A percentile compares a stretch with the other conserved stretches of the same genome.
These are phyloP conservation scores for Drosera spatulata DNA, from an alignment of 179 eudicot species.

Conservation along the genomic window DNA sequence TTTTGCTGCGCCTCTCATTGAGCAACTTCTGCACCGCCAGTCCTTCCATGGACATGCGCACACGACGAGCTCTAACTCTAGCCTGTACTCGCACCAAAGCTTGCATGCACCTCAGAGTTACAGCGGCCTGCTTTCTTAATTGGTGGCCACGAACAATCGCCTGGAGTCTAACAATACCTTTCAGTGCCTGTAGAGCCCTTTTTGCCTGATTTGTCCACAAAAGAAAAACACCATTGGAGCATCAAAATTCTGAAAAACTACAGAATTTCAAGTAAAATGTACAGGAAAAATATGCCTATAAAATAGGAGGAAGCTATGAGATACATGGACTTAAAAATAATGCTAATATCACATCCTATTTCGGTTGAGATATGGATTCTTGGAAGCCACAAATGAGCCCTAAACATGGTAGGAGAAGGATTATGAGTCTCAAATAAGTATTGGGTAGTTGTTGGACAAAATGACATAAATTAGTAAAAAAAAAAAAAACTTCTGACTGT, in stretches of 20 bases:
- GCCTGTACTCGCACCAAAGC: constrained; percentile 45
- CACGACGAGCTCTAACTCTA: constrained; percentile 56
- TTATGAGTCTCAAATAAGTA: too few species aligned
- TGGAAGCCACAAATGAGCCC: too few species aligned
- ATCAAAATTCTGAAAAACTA: neutral
- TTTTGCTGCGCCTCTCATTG: constrained; percentile 42
- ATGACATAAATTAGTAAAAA: too few species aligned
- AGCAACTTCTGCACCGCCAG: constrained; percentile 81
- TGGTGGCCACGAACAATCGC: constrained; percentile 79
- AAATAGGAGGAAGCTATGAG: too few species aligned
- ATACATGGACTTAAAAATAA: neutral
- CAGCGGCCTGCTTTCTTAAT: constrained; percentile 96
- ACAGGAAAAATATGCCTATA: too few species aligned
- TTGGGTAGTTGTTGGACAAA: too few species aligned
- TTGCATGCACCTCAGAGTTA: constrained; percentile 91
- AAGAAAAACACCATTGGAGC: neutral
- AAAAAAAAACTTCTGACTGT: too few species aligned
- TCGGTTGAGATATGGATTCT: too few species aligned
- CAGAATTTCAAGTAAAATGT: too few species aligned
- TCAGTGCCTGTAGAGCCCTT: constrained; percentile 84
- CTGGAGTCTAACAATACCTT: constrained; percentile 85
- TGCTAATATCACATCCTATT: neutral
- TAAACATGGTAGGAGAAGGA: too few species aligned
- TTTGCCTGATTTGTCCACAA: constrained; percentile 40
- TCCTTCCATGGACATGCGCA: constrained; percentile 83